Base-by-base conservation (phyloP, 805 yeast genomes). In the Candida taoyuanica region DNA sequence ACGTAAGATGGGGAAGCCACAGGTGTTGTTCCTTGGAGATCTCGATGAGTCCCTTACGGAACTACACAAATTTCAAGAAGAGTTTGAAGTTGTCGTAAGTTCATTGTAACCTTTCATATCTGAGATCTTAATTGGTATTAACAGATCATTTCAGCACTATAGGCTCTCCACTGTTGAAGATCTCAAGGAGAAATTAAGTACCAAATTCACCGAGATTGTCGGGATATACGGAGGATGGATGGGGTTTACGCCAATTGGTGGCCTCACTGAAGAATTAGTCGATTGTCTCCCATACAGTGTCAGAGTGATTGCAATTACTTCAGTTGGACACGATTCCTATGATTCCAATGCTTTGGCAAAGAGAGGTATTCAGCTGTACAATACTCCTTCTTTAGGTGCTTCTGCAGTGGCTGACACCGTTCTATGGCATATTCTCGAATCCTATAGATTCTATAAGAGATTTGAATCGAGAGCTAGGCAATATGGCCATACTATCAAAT, bases 341-440 rank as follows among this genome's bases (percentile, higher is more conserved):
- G 78, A 77, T 49, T 59, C 67, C 0, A 59, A 50, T 0, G 60
- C 58, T 1, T 56, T 79, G 60, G 52, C 58, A 6, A 48, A 56
- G 9, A 56, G 59, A 30, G 65, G 63, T 2, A 69, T 78, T 17
- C 49, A 57, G 25, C 55, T 79, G 43, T 73, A 73, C 46, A 73
- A 76, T 49, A 60, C 65, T 34, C 62, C 75, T 55, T 42, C 60
- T 3, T 36, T 55, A 13, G 78, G 77, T 0, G 74, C 81, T 3
- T 76, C 71, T 31, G 80, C 81, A 16, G 85, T 80, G 13, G 84
- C 83, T 3, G 85, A 80, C 46, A 65, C 76, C 44, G 83, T 72
- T 2, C 55, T 79, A 47, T 78, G 71, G 68, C 73, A 73, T 45
- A 63, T 78, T 1, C 53, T 79, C 42, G 70, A 71, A 33, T 65